Evolutionary conservation across 805 yeast genomes (phyloP).

Genomic region (Metschnikowia picachoensis): DNA sequence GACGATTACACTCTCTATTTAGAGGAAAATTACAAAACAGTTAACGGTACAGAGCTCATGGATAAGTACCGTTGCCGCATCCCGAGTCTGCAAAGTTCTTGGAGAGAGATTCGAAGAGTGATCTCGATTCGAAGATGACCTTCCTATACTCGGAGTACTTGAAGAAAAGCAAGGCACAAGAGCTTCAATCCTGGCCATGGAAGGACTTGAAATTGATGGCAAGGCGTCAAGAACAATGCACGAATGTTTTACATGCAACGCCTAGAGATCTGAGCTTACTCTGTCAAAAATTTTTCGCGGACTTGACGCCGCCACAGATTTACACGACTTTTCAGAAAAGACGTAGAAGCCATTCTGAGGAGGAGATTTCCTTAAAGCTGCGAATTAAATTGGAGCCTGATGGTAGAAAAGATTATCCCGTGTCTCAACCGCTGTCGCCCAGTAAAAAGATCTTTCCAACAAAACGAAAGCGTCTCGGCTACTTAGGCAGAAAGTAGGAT

Average conservation of each 20-base stretch:
- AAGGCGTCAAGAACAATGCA: neutral
- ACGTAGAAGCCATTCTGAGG: conserved; percentile 2
- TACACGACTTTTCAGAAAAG: neutral
- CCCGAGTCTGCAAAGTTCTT: conserved; percentile 6
- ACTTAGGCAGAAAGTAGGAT: conserved; percentile 3
- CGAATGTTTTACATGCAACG: neutral
- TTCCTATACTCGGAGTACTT: conserved; percentile 1
- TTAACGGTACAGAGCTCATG: conserved; percentile 34
- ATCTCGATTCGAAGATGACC: neutral
- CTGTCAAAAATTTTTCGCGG: no score
- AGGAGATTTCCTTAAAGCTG: neutral
- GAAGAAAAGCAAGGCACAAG: neutral
- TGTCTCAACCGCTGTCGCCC: neutral
- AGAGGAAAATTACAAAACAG: conserved; percentile 31
- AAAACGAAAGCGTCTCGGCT: conserved; percentile 10
- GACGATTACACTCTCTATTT: conserved; percentile 33
- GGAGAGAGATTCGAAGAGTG: conserved; percentile 1
- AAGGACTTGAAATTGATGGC: conserved; percentile 1
- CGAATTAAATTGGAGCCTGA: neutral
- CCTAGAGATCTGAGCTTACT: no score
- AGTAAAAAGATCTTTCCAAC: conserved; percentile 1
- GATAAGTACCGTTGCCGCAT: conserved; percentile 22
- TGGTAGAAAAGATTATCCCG: neutral
- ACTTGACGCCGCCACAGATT: no score
- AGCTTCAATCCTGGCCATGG: conserved; percentile 1